Evolutionary conservation across 805 yeast species (phyloP), one percentile per base, ranked within the genome.

Genomic region (Schwanniomyces pseudopolymorphus): DNA sequence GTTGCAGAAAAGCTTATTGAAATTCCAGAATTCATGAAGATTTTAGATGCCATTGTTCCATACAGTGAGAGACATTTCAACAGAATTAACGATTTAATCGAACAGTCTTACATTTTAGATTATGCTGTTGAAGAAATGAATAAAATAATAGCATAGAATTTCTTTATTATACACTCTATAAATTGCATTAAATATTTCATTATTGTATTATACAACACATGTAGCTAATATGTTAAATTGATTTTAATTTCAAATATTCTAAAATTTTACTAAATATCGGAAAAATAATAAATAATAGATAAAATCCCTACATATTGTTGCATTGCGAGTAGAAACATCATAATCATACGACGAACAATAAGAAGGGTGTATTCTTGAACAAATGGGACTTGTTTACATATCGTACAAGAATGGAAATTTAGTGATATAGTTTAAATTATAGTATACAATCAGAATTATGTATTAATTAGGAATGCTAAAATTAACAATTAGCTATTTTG

Each of bases 41-140:
- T 83, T 11, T 74, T 92, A 8, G 95, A 87, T 47, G 76, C 85
- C n/a, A 78, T 94, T 45, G 66, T 89, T 33, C 96, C 98, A 3
- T 94, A 94, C 65, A 86, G 87, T 51, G 89, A 88, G 59, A 81
- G 98, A 57, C 99, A 94, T 66, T 84, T 76, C 59, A 60, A 72
- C 31, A 78, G 99, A 52, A 69, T 89, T 22, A 96, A 87, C 51
- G 89, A 80, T 36, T 69, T 94, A 61, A 67, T 90, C 31, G 97
- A 94, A 65, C 88, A 89, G 61, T 89, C 96, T 60, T 92, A 79
- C 58, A 74, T 89, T 40, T 65, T 94, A 50, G 98, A 94, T 59
- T 94, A 87, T 57, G 85, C 91, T 6, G 78, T 91, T 46, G 83
- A 81, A 44, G 87, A 87, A 60, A 90, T 86, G 89, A 81, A 79